A percentile compares a stretch with the other conserved stretches of the same genome.
phyloP scores from a whole-genome alignment of 164 flowering plant species.

The Vitis cinerea region DNA sequence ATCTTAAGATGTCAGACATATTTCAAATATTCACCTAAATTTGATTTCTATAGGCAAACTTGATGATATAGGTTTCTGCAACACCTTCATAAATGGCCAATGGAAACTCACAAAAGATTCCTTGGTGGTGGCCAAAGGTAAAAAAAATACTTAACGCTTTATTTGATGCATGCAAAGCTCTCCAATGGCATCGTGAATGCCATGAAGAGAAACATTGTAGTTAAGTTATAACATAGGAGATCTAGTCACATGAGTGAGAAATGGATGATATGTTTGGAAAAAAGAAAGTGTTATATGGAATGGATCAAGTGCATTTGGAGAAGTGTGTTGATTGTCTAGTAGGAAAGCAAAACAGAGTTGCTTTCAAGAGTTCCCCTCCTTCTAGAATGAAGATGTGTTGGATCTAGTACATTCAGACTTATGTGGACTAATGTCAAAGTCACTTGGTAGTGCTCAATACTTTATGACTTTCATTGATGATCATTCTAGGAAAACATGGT shows the following conservation, averaged over 20 bases:
- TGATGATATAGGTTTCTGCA: conserved; percentile 4
- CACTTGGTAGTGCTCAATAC: neutral
- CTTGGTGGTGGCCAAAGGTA: conserved; percentile 1
- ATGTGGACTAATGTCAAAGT: too few species aligned
- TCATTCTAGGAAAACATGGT: conserved; percentile 8
- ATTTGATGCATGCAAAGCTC: neutral
- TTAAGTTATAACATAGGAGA: conserved; percentile 4
- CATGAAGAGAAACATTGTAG: too few species aligned
- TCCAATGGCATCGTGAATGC: too few species aligned
- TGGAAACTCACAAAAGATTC: conserved; percentile 9
- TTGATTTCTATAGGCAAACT: conserved; percentile 4
- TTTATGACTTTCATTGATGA: conserved; percentile 7
- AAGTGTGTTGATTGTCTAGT: too few species aligned
- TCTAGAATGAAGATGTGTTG: too few species aligned
- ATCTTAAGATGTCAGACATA: neutral
- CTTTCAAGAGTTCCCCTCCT: too few species aligned
- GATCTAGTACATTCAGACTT: too few species aligned
- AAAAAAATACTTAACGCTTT: neutral
- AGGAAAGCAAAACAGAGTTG: too few species aligned
- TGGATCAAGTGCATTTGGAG: neutral
- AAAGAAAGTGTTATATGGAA: neutral
- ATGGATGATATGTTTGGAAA: neutral
- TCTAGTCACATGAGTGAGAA: conserved; percentile 6
- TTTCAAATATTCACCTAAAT: conserved; percentile 1
- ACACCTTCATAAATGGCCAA: conserved; percentile 1